Evolutionary conservation across 78 protist species (phyloP), one percentile per base, ranked within the genome.

Genomic region (Polysphondylium violaceum): DNA sequence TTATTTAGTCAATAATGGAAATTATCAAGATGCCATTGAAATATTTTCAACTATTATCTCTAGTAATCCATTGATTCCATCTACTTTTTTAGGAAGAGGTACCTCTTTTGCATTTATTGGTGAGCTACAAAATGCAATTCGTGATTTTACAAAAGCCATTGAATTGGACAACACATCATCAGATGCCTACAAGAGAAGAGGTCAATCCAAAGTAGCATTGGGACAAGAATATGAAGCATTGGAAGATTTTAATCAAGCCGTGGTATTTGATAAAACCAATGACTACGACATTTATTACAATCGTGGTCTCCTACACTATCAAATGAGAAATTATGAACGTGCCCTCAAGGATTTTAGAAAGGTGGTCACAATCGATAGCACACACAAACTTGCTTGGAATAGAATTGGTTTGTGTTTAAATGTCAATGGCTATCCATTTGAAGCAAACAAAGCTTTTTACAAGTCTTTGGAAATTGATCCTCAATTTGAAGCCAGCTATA

Each of bases 11-110:
- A 92, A 92, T 60, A 12, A 65, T 5, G 95, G 92, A 2, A 55
- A 44, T 19, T 59, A 71, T 44, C 44, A 55, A 41, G 76, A 74
- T 38, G 95, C 91, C n/a, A 65, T 92, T 50, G 74, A 38, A 1
- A 14, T 64, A n/a, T 92, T 92, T 23, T 25, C 75, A 21, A 14
- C 1, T 25, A n/a, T 92, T 3, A 86, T 92, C 33, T 51, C 40
- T 12, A 41, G n/a, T 29, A 85, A 92, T n/a, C 78, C 91, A 2
- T 31, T 69, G 43, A 50, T 92, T 12, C 93, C 75, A 16, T 76
- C 87, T 4, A 74, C 91, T 7, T 92, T 74, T 56, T 23, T 92
- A 14, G 95, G 95, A 19, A 44, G 95, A 60, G 95, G 95, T 23
- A 92, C 95, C 11, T 76, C 92, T 19, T 23, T 36, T 41, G 95